Evolutionary conservation across 2,329 filamentous ascomycete genomes (phyloP).

Genomic region (Colletotrichum karsti): DNA sequence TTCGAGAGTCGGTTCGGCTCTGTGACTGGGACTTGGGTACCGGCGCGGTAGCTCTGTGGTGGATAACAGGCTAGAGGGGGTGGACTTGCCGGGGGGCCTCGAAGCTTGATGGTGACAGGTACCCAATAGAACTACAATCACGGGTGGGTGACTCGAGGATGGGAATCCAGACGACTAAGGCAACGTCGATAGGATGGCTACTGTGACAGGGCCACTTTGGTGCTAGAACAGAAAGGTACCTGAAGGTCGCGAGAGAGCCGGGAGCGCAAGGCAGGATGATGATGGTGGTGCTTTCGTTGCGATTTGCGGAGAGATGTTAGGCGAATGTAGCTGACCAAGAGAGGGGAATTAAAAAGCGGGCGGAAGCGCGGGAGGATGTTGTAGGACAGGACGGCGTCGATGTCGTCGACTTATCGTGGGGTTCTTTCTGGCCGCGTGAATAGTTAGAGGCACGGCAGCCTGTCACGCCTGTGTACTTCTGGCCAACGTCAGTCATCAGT

Average conservation of each 20-base stretch:
- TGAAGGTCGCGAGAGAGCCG: neutral
- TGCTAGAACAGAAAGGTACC: neutral
- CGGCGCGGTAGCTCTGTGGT: constrained; percentile 22
- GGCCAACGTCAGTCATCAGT: neutral
- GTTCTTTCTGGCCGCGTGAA: neutral
- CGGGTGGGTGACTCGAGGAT: constrained; percentile 22
- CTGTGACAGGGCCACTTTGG: constrained; percentile 3
- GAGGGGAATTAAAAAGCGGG: constrained; percentile 8
- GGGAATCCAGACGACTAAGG: constrained; percentile 10
- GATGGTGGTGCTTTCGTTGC: neutral
- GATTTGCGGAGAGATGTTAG: neutral
- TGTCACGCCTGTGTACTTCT: neutral
- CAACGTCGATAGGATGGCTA: constrained; percentile 21
- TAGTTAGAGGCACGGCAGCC: neutral
- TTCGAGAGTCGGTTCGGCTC: constrained; percentile 26
- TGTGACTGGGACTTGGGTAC: constrained; percentile 14
- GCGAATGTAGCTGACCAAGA: neutral
- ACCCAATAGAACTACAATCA: constrained; percentile 28
- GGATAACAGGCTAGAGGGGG: constrained; percentile 28
- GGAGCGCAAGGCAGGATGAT: neutral
- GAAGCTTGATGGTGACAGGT: constrained; percentile 33
- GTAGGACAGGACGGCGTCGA: constrained; percentile 1
- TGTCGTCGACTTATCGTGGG: constrained; percentile 9
- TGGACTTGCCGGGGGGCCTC: constrained; percentile 30
- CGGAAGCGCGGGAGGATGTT: constrained; percentile 17